Conservation (phyloP, 164 flowering plant genomes). For the Pachysandra terminalis region DNA sequence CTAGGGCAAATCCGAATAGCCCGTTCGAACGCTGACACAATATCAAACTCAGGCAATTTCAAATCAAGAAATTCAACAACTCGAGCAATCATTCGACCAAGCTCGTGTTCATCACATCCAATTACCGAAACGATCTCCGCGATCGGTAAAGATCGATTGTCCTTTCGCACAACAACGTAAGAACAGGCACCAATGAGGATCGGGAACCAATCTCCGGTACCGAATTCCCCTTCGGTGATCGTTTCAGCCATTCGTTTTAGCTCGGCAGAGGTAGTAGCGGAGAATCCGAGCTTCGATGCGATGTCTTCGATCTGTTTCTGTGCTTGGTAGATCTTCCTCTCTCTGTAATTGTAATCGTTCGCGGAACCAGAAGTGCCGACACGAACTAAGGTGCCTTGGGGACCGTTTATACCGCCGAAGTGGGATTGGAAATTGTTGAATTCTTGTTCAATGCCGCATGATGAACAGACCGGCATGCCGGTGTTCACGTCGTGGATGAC, state of each 20-base stretch:
- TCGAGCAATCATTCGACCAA: slow-evolving; percentile 68
- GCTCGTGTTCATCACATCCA: slow-evolving; percentile 50
- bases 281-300: slow-evolving; percentile 26
- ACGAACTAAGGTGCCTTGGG: slow-evolving; percentile 49
- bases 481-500: slow-evolving; percentile 41
- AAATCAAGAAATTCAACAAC: slow-evolving; percentile 53
- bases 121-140: slow-evolving; percentile 38
- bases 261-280: slow-evolving; percentile 23
- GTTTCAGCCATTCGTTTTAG: slow-evolving; percentile 41
- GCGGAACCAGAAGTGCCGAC: slow-evolving; percentile 46
- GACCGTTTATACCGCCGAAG: slow-evolving; percentile 41
- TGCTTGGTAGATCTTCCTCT: slow-evolving; percentile 54
- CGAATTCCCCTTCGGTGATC: slow-evolving; percentile 68
- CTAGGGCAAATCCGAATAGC: slow-evolving; percentile 28
- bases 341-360: slow-evolving; percentile 35
- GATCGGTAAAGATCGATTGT: slow-evolving; percentile 37
- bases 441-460: slow-evolving; percentile 51
- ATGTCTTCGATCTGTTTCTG: slow-evolving; percentile 44
- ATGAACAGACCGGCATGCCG: slow-evolving; percentile 35
- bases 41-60: slow-evolving; percentile 57
- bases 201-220: slow-evolving; percentile 68
- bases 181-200: slow-evolving; percentile 69
- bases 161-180: slow-evolving; percentile 54
- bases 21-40: slow-evolving; percentile 40
- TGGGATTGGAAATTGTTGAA: slow-evolving; percentile 46